These are phyloP conservation scores for Candida qinlingensis DNA, from an alignment of 805 yeast genomes.

Conservation along the genomic window DNA sequence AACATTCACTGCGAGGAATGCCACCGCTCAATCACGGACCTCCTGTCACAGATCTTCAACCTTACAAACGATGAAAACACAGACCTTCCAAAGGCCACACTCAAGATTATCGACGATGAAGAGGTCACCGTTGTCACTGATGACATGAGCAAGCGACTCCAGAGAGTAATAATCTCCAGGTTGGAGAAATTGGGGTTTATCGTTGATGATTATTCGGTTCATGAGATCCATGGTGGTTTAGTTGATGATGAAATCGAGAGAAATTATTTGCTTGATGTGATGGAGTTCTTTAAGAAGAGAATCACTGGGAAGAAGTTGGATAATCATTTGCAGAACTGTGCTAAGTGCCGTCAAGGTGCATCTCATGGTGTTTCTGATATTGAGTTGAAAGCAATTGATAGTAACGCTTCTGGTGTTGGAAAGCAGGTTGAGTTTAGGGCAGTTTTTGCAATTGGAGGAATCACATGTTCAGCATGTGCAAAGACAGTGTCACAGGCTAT, in stretches of 20 bases:
- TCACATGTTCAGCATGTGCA: slow-evolving; percentile 65
- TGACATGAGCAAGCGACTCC: slow-evolving; percentile 3
- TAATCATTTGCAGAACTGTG: slow-evolving; percentile 37
- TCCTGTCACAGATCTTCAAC: slow-evolving; percentile 20
- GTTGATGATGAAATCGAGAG: slow-evolving; percentile 1
- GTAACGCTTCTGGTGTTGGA: slow-evolving; percentile 7
- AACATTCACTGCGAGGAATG: slow-evolving; percentile 58
- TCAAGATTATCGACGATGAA: slow-evolving; percentile 14
- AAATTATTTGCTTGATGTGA: slow-evolving; percentile 16
- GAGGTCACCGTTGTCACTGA: slow-evolving; percentile 10
- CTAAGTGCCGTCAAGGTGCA: slow-evolving; percentile 31
- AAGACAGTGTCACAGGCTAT: slow-evolving; percentile 43
- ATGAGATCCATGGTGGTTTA: slow-evolving; percentile 20
- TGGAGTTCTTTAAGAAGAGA: slow-evolving; percentile 12
- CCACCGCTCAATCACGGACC: slow-evolving; percentile 31
- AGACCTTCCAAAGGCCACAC: slow-evolving; percentile 7
- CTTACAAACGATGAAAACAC: not conserved
- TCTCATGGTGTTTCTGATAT: slow-evolving; percentile 14
- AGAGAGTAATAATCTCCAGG: slow-evolving; percentile 3
- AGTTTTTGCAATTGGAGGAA: slow-evolving; percentile 52
- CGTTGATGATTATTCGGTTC: slow-evolving; percentile 22
- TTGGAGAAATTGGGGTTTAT: slow-evolving; percentile 16
- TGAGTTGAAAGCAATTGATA: slow-evolving; percentile 23
- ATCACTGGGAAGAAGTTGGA: not conserved
- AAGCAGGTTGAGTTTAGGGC: slow-evolving; percentile 36